These are phyloP conservation scores for Melastoma malabathricum DNA, from an alignment of 345 rosid genomes.

Conservation along the genomic window DNA sequence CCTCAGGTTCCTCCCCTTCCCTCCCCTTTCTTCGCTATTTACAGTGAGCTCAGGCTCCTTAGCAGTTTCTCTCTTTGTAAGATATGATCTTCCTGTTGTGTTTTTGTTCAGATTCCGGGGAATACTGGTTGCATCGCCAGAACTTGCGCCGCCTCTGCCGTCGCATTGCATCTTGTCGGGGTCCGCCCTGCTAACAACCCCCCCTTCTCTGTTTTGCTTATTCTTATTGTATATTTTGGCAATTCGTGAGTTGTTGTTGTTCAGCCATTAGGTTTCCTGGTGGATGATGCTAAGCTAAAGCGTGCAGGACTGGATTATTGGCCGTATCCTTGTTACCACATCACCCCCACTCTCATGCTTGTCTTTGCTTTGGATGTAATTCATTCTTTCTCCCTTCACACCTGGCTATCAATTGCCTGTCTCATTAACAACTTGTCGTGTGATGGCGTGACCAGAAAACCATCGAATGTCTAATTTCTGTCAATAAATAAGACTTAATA, in stretches of 20 bases:
- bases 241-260: neutral
- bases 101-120: constrained; percentile 74
- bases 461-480: too few species aligned
- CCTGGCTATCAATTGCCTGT: neutral
- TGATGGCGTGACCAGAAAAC: too few species aligned
- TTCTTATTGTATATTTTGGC: neutral
- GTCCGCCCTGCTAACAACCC: constrained; percentile 12
- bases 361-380: too few species aligned
- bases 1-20: constrained; percentile 45
- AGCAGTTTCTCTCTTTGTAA: too few species aligned
- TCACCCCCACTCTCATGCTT: neutral
- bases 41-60: too few species aligned
- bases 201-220: neutral
- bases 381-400: neutral
- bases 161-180: constrained; percentile 81
- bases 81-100: constrained; percentile 9
- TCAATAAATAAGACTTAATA: too few species aligned
- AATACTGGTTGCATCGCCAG: constrained; percentile 96
- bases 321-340: constrained; percentile 63
- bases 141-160: constrained; percentile 89
- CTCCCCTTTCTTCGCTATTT: too few species aligned
- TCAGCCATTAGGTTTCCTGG: constrained; percentile 88
- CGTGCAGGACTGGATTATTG: constrained; percentile 97
- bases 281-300: constrained; percentile 71
- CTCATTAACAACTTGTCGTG: too few species aligned